Evolutionary conservation across 106 monocot genomes (phyloP), one percentile per base, ranked within the genome.

Genomic region (Vanilla planifolia): DNA sequence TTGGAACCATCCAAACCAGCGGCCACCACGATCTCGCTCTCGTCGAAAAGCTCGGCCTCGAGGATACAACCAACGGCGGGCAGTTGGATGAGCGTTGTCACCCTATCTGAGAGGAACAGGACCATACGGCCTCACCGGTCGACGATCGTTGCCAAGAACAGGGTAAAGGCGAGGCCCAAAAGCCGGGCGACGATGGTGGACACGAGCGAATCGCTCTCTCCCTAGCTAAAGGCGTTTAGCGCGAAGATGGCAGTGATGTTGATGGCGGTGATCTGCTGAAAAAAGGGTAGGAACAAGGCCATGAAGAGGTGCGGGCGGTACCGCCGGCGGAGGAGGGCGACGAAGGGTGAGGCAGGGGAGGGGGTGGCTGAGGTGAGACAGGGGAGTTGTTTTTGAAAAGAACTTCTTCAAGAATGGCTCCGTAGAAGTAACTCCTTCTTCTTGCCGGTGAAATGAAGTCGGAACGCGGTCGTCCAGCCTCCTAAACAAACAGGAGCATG

Each of bases 231-330:
- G 0, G 74, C 68, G 23, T 61, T 43, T 32, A 84, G 75, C 48
- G 79, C 25, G 48, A 60, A 84, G 67, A 75, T 72, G 0, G 66
- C 68, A 0, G 75, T 8, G 21, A 79, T 36, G 22, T 64, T 65
- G 9, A 79, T 58, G 9, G 79, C 79, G 6, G 79, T 75, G 25
- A 79, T 33, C 55, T 84, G 79, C 32, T 71, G 68, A 55, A 79
- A 79, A 45, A 72, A 19, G n/a, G 79, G 62, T 2, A 79, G 43
- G 2, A 70, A 33, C 7, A 79, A 39, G 3, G 68, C 79, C 70
- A 80, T 73, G 43, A 71, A 59, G 6, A 85, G 26, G 2, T 85
- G 67, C 0, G 68, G 85, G 37, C 85, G 61, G 48, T 80, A 71
- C 55, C 60, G 48, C 29, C 77, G 40, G 20, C 21, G 22, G n/a